phyloP scores from a whole-genome alignment of 441 rosid genomes.

The Populus hybrid region DNA sequence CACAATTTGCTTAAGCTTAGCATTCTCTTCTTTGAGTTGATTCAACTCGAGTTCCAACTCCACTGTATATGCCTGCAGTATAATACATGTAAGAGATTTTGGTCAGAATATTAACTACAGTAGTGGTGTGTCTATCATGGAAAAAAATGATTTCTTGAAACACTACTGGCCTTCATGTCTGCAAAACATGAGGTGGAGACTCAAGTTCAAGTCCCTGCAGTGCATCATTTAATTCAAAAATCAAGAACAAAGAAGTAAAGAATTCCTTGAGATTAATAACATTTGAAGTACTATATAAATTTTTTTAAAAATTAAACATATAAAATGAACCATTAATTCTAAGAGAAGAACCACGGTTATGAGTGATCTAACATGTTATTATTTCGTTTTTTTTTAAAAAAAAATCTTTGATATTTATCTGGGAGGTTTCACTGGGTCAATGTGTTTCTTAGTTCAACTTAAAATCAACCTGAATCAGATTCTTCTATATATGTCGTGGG shows the following conservation, averaged over 20 bases:
- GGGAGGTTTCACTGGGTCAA: too few relatives aligned
- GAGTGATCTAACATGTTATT: neutral
- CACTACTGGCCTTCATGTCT: too few relatives aligned
- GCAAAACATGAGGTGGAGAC: too few relatives aligned
- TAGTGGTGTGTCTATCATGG: neutral
- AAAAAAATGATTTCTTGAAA: too few relatives aligned
- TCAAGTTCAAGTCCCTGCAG: neutral
- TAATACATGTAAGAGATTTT: neutral
- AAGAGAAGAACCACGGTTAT: neutral
- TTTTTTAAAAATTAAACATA: too few relatives aligned
- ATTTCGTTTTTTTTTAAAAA: too few relatives aligned
- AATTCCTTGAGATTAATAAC: neutral
- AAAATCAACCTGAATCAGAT: too few relatives aligned
- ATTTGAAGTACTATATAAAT: neutral
- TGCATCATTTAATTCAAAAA: neutral
- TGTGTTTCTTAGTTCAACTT: too few relatives aligned
- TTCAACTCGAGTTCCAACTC: constrained; percentile 79
- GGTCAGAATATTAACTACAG: neutral
- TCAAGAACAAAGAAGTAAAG: neutral
- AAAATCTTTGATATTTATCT: too few relatives aligned
- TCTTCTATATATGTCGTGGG: too few relatives aligned
- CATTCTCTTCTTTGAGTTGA: constrained; percentile 77
- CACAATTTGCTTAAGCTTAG: constrained; percentile 57
- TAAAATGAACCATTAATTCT: neutral
- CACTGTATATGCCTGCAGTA: constrained; percentile 74